Conservation (phyloP, 228 moss, liverwort and hornwort species). For the Sphagnum magellanicum region DNA sequence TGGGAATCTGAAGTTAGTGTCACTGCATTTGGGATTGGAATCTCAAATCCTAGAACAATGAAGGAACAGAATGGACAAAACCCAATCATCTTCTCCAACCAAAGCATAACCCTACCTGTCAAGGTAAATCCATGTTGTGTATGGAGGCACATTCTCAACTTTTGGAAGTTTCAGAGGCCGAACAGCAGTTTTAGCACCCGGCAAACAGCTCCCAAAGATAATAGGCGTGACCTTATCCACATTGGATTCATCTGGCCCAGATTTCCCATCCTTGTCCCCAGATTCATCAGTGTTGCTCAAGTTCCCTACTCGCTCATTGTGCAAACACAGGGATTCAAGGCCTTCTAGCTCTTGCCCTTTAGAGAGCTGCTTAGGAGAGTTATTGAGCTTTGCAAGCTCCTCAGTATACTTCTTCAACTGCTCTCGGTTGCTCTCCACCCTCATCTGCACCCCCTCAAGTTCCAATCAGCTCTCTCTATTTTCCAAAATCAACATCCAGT, state of each 20-base stretch:
- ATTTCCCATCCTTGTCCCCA: slow-evolving; percentile 8
- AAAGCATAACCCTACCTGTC: slow-evolving; percentile 19
- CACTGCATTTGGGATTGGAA: too few species aligned
- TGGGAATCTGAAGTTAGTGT: slow-evolving; percentile 2
- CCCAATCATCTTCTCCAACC: too few species aligned
- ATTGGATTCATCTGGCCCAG: slow-evolving; percentile 21
- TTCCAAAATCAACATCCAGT: background rate
- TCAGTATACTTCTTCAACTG: slow-evolving; percentile 25
- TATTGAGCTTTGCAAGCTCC: slow-evolving; percentile 12
- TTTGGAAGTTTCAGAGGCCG: slow-evolving; percentile 17
- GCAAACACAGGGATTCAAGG: background rate
- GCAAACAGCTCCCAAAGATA: slow-evolving; percentile 12
- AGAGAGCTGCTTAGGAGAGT: slow-evolving; percentile 8
- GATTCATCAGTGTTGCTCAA: slow-evolving; percentile 9
- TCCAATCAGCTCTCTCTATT: background rate
- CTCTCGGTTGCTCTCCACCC: slow-evolving; percentile 28
- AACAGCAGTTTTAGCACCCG: slow-evolving; percentile 16
- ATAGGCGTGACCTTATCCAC: slow-evolving; percentile 7
- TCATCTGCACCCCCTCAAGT: slow-evolving; percentile 13
- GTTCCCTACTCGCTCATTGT: background rate
- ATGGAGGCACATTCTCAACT: slow-evolving; percentile 40
- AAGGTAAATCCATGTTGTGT: slow-evolving; percentile 49
- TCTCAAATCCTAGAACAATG: too few species aligned
- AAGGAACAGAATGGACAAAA: too few species aligned
- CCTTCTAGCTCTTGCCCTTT: slow-evolving; percentile 20